These are phyloP conservation scores for Kuraishia molischiana DNA, from an alignment of 805 yeast genomes.

Conservation along the genomic window DNA sequence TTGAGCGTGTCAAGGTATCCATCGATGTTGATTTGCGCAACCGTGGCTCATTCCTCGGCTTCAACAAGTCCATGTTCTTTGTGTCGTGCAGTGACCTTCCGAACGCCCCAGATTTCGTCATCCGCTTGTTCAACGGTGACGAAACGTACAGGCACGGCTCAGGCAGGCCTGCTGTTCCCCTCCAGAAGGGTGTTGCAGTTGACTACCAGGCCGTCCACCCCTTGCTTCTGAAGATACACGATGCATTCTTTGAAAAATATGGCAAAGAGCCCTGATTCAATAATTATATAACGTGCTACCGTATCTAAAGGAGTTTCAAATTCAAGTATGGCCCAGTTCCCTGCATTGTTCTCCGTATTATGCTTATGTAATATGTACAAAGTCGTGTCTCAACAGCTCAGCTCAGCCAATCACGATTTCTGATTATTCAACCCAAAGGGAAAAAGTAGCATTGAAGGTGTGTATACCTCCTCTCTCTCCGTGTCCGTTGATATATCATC, in stretches of 20 bases:
- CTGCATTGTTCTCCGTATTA: too few species aligned
- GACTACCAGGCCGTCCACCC: neutral
- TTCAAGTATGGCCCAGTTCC: too few species aligned
- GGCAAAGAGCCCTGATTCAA: neutral
- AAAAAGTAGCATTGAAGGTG: too few species aligned
- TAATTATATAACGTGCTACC: too few species aligned
- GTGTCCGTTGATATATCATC: too few species aligned
- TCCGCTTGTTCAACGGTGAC: neutral
- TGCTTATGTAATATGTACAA: too few species aligned
- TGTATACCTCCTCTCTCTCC: too few species aligned
- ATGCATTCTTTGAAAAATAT: neutral
- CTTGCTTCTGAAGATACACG: neutral
- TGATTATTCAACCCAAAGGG: conserved; percentile 1
- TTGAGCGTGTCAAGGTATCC: neutral
- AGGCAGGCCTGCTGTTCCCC: neutral
- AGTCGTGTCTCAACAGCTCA: too few species aligned
- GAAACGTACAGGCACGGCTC: neutral
- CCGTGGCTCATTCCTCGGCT: neutral
- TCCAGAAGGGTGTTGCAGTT: neutral
- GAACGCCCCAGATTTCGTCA: neutral
- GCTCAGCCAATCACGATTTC: neutral
- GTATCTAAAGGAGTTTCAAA: too few species aligned
- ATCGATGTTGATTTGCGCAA: neutral
- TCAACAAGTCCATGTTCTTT: neutral
- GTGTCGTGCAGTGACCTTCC: neutral